phyloP scores from a whole-genome alignment of 345 rosid genomes.

The Salix brachista region DNA sequence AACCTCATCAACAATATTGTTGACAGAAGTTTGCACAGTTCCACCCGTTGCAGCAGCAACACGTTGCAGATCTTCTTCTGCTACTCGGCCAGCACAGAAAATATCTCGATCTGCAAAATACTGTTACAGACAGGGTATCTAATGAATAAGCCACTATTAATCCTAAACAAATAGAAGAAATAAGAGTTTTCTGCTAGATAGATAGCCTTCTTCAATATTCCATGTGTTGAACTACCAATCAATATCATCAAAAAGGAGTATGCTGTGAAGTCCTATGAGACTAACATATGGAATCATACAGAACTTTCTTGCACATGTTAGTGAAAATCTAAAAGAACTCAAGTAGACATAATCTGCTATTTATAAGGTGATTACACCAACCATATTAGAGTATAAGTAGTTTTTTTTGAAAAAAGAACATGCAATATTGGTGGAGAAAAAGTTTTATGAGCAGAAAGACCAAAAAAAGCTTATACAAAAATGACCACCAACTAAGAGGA shows the following conservation, averaged over 20 bases:
- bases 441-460: neutral
- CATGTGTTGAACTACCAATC: neutral
- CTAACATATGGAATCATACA: neutral
- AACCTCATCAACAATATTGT: conserved; percentile 92
- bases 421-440: neutral
- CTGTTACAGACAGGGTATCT: conserved; percentile 39
- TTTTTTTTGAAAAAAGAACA: neutral
- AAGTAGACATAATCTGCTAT: neutral
- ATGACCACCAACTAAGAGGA: neutral
- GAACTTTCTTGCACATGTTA: neutral
- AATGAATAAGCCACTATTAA: neutral
- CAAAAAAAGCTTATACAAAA: neutral
- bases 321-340: neutral
- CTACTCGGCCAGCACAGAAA: conserved; percentile 98
- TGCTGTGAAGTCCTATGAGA: neutral
- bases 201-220: neutral
- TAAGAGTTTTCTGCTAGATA: neutral
- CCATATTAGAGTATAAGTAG: neutral
- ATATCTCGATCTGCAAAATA: conserved; percentile 98
- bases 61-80: conserved; percentile 88
- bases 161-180: neutral
- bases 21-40: conserved; percentile 92
- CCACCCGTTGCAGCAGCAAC: conserved; percentile 99
- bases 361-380: neutral
- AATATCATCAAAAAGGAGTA: neutral